Percentiles rank a stretch among this genome's conserved stretches.
Conservation (phyloP, 2,329 filamentous ascomycete genomes). For the Fusarium lyarnte region DNA sequence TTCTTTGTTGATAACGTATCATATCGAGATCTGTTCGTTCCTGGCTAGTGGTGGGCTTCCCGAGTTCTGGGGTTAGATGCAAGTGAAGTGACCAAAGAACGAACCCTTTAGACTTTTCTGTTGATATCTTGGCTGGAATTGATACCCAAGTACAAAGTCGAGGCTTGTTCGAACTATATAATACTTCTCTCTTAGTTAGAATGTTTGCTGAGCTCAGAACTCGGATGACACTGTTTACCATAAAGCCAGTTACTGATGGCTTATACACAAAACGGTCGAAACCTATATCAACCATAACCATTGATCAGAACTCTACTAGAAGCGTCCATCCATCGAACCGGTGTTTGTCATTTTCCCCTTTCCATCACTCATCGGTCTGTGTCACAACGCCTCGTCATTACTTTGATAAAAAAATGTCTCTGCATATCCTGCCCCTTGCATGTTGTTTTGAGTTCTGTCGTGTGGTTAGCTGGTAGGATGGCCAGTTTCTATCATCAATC, state of each 20-base stretch:
- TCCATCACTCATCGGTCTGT: neutral
- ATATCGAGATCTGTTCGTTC: neutral
- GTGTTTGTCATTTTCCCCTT: neutral
- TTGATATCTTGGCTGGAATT: neutral
- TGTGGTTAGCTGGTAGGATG: neutral
- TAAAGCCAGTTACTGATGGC: neutral
- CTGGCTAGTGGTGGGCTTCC: conserved; percentile 10
- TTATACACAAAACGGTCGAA: neutral
- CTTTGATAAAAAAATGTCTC: neutral
- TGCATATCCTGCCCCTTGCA: conserved; percentile 3
- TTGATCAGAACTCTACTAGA: neutral
- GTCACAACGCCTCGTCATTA: neutral
- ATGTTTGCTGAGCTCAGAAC: neutral
- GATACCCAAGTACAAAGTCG: neutral
- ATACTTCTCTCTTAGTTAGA: neutral
- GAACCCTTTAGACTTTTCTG: neutral
- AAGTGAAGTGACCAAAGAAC: neutral
- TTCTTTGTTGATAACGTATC: neutral
- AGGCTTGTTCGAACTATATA: too few relatives aligned
- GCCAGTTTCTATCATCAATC: neutral
- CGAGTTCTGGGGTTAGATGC: neutral
- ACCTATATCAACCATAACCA: neutral
- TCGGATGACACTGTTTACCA: neutral
- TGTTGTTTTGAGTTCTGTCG: neutral
- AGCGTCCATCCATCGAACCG: neutral